Evolutionary conservation across 805 yeast genomes (phyloP).

Genomic region (Wickerhamomyces pijperi): DNA sequence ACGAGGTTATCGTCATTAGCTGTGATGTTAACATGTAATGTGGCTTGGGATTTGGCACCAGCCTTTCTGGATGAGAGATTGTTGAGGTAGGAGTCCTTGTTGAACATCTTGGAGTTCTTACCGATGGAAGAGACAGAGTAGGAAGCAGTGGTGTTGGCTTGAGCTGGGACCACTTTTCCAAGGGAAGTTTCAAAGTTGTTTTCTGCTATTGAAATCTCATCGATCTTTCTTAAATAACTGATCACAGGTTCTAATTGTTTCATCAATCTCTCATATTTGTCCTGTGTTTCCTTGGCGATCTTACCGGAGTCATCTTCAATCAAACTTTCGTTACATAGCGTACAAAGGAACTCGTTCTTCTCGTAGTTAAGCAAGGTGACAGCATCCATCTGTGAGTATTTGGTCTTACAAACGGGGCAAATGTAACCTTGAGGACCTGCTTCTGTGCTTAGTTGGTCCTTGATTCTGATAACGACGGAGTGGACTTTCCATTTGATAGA

Average conservation of each 20-base stretch:
- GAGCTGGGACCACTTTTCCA: constrained; percentile 77
- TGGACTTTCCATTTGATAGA: constrained; percentile 95
- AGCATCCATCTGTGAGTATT: constrained; percentile 81
- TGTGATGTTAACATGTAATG: constrained; percentile 78
- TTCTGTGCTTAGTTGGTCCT: constrained; percentile 74
- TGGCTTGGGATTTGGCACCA: constrained; percentile 63
- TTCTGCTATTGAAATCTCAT: constrained; percentile 71
- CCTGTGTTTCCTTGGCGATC: constrained; percentile 73
- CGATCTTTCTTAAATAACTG: constrained; percentile 69
- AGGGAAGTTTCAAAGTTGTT: constrained; percentile 83
- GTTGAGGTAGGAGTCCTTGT: constrained; percentile 24
- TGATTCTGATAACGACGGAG: constrained; percentile 64
- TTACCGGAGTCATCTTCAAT: constrained; percentile 83
- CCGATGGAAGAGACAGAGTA: constrained; percentile 47
- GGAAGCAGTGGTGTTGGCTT: constrained; percentile 55
- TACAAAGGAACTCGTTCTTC: constrained; percentile 71
- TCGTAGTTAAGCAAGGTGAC: constrained; percentile 73
- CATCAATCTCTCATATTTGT: constrained; percentile 75
- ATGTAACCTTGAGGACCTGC: constrained; percentile 90
- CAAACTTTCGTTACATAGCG: constrained; percentile 65
- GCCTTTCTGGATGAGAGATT: constrained; percentile 35
- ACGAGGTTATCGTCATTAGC: constrained; percentile 73
- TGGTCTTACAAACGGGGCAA: constrained; percentile 76
- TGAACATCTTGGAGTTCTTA: constrained; percentile 32
- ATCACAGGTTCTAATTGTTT: constrained; percentile 82